Evolutionary conservation across 2,329 filamentous ascomycete species (phyloP).

Genomic region (Pyrenophora seminiperda): DNA sequence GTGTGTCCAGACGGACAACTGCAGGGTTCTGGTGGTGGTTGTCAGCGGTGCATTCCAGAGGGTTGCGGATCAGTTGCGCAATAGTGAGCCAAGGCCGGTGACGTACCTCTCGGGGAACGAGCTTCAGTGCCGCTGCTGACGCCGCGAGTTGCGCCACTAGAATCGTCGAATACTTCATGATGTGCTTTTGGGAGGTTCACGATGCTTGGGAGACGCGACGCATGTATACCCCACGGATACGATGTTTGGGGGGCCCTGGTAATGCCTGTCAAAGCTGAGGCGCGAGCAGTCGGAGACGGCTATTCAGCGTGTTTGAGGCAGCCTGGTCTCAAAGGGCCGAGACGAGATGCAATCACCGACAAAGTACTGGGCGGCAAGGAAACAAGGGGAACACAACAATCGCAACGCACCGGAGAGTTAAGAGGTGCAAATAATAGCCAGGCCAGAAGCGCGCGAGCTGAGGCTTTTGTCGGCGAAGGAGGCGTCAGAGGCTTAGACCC

Average conservation of each 20-base stretch:
- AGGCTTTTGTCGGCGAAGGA: constrained; percentile 9
- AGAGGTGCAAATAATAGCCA: not conserved
- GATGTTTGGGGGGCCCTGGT: not conserved
- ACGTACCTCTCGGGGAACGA: constrained; percentile 45
- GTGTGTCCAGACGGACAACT: constrained; percentile 58
- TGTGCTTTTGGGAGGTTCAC: not conserved
- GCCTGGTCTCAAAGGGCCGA: constrained; percentile 1
- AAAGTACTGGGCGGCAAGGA: constrained; percentile 3
- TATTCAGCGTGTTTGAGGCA: constrained; percentile 2
- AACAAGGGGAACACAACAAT: constrained; percentile 2
- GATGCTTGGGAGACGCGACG: not conserved
- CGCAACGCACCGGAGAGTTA: constrained; percentile 4
- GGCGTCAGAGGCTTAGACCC: constrained; percentile 4
- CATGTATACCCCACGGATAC: constrained; percentile 16
- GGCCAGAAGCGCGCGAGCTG: constrained; percentile 6
- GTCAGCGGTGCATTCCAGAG: constrained; percentile 15
- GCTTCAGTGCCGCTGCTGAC: constrained; percentile 34
- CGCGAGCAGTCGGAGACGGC: constrained; percentile 19
- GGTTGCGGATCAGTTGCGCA: not conserved
- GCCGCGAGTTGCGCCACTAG: constrained; percentile 38
- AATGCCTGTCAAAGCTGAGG: constrained; percentile 18
- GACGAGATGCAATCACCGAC: not conserved
- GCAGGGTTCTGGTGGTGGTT: constrained; percentile 45
- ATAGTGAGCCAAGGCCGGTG: constrained; percentile 28
- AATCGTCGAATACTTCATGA: constrained; percentile 42